Percentiles rank a stretch among this genome's conserved stretches.
Conservation (phyloP, 257 asterid species). For the Orobanche coerulescens region DNA sequence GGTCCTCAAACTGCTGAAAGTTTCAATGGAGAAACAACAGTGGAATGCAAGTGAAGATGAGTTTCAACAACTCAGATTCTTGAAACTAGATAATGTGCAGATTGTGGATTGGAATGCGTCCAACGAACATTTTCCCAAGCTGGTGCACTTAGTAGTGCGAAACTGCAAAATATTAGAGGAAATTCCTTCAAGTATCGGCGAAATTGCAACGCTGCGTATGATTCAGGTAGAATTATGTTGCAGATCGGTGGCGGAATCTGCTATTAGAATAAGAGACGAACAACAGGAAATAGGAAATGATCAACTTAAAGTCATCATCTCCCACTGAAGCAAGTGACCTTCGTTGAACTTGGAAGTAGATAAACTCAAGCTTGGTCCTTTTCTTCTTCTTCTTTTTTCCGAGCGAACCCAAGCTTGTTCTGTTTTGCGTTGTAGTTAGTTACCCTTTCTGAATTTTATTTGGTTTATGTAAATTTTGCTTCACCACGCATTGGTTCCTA, state of each 20-base stretch:
- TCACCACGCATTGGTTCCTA: too few species aligned
- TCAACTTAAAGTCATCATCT: constrained; percentile 18
- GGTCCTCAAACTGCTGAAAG: constrained; percentile 1
- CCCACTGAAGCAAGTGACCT: background rate
- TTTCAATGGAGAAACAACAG: background rate
- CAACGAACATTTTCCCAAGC: constrained; percentile 16
- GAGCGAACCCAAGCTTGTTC: too few species aligned
- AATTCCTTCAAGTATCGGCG: constrained; percentile 2
- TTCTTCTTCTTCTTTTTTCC: background rate
- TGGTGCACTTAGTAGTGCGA: constrained; percentile 12
- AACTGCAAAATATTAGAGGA: background rate
- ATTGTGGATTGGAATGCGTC: constrained; percentile 1
- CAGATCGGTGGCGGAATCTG: background rate
- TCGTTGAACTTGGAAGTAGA: too few species aligned
- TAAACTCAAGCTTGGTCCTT: too few species aligned
- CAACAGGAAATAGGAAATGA: constrained; percentile 21
- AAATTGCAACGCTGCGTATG: constrained; percentile 5
- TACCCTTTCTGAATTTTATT: too few species aligned
- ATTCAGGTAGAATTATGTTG: constrained; percentile 12
- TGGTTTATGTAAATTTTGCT: too few species aligned
- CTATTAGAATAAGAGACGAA: constrained; percentile 12
- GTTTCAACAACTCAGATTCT: constrained; percentile 13
- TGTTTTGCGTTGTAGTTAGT: too few species aligned
- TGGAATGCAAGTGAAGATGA: constrained; percentile 13
- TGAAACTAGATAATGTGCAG: constrained; percentile 1